Conservation (phyloP, 2,329 filamentous ascomycete genomes). For the Pseudogymnoascus sp. region DNA sequence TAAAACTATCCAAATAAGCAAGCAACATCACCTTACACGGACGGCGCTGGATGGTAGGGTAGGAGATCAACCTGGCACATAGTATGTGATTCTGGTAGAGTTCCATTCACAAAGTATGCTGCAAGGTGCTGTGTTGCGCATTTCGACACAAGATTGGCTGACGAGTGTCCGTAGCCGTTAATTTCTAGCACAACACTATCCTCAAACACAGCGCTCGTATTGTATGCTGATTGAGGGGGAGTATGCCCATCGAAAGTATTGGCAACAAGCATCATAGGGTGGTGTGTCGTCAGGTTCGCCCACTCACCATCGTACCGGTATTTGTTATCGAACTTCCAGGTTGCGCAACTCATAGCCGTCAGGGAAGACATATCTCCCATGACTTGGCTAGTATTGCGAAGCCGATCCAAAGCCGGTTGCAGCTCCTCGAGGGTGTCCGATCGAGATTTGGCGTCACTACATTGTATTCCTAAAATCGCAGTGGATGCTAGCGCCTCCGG, state of each 20-base stretch:
- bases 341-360: neutral
- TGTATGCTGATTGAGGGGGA: neutral
- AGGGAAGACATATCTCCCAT: neutral
- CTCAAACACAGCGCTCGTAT: neutral
- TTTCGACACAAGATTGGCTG: neutral
- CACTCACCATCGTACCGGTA: neutral
- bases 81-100: neutral
- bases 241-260: neutral
- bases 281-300: neutral
- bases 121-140: neutral
- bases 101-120: neutral
- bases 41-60: neutral
- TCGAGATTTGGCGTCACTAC: neutral
- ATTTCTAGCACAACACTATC: neutral
- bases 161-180: neutral
- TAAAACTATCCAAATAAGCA: neutral
- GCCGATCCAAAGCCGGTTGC: neutral
- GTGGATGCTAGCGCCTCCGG: neutral
- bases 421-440: neutral
- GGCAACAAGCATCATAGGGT: neutral
- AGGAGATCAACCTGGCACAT: neutral
- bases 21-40: neutral
- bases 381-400: neutral
- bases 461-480: neutral
- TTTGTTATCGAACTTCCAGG: neutral